Conservation (phyloP, 192 early-diverging fungal species). For the Spizellomyces sp. region DNA sequence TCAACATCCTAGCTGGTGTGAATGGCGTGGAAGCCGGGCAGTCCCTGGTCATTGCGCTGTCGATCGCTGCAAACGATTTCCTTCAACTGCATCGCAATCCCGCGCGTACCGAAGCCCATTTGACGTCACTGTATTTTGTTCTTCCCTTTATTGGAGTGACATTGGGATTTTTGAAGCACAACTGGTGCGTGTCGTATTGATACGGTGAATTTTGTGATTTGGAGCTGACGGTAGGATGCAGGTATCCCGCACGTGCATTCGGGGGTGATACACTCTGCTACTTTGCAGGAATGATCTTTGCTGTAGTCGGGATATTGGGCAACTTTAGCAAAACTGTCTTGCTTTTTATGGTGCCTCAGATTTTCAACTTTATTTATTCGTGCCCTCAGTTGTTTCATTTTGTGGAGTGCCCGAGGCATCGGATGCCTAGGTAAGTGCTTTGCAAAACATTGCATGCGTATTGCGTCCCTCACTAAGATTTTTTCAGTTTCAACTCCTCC, state of each 20-base stretch:
- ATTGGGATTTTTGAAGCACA: constrained; percentile 77
- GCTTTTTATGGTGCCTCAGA: constrained; percentile 93
- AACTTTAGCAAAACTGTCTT: constrained; percentile 93
- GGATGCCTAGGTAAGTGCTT: constrained; percentile 75
- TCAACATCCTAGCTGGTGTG: constrained; percentile 97
- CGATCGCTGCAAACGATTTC: constrained; percentile 74
- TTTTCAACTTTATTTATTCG: constrained; percentile 97
- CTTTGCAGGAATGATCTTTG: constrained; percentile 99
- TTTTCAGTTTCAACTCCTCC: constrained; percentile 42
- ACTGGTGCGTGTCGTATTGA: constrained; percentile 62
- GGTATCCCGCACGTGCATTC: constrained; percentile 89
- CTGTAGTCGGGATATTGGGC: constrained; percentile 92
- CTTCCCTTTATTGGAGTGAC: constrained; percentile 91
- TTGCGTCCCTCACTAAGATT: not conserved
- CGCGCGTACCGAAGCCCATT: constrained; percentile 72
- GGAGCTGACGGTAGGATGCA: constrained; percentile 23
- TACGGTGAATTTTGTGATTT: not conserved
- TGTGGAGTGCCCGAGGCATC: constrained; percentile 94
- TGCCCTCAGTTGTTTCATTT: constrained; percentile 91
- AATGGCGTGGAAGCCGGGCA: constrained; percentile 97
- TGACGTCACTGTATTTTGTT: constrained; percentile 88
- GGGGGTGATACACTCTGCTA: constrained; percentile 97
- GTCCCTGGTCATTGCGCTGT: constrained; percentile 87
- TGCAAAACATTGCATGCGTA: too few relatives aligned
- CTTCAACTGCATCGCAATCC: constrained; percentile 66